Evolutionary conservation across 495 filamentous ascomycete species (phyloP).

Genomic region (Penicillium daleae): DNA sequence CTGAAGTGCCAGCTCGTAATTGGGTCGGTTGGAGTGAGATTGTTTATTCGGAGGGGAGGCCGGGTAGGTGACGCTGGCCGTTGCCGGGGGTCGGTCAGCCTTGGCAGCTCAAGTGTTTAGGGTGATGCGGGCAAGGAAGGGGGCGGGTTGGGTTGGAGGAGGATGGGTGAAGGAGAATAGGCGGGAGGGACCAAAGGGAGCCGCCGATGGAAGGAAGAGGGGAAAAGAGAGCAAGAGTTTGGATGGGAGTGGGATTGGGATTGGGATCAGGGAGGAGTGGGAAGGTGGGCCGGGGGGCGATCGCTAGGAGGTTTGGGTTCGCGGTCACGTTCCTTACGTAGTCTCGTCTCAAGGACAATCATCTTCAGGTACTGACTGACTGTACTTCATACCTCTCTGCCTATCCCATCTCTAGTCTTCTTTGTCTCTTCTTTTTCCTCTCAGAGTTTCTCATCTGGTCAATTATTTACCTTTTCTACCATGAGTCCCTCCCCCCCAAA

Average conservation of each 20-base stretch:
- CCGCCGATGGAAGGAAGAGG: conserved; percentile 10
- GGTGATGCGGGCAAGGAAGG: conserved; percentile 16
- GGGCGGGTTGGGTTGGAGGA: conserved; percentile 4
- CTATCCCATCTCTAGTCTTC: neutral
- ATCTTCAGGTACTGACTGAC: too few species aligned
- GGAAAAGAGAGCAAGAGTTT: neutral
- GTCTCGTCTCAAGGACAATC: too few species aligned
- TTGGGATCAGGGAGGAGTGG: conserved; percentile 31
- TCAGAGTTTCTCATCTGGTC: neutral
- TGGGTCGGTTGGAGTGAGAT: conserved; percentile 12
- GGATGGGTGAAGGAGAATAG: conserved; percentile 1
- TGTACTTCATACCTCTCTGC: neutral
- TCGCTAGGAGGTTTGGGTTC: conserved; percentile 28
- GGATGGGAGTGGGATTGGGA: conserved; percentile 4
- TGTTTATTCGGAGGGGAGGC: conserved; percentile 16
- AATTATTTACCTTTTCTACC: too few species aligned
- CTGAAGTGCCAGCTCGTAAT: conserved; percentile 15
- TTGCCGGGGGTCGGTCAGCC: conserved; percentile 26
- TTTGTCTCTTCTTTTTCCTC: conserved; percentile 2
- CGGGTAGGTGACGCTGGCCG: conserved; percentile 28
- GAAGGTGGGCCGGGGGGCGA: conserved; percentile 34
- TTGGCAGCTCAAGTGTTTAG: conserved; percentile 27
- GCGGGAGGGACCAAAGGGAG: conserved; percentile 5
- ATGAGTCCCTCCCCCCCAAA: neutral
- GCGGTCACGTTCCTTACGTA: conserved; percentile 41